Conservation (phyloP, 805 yeast genomes). For the Teunomyces lycoperdinae region DNA sequence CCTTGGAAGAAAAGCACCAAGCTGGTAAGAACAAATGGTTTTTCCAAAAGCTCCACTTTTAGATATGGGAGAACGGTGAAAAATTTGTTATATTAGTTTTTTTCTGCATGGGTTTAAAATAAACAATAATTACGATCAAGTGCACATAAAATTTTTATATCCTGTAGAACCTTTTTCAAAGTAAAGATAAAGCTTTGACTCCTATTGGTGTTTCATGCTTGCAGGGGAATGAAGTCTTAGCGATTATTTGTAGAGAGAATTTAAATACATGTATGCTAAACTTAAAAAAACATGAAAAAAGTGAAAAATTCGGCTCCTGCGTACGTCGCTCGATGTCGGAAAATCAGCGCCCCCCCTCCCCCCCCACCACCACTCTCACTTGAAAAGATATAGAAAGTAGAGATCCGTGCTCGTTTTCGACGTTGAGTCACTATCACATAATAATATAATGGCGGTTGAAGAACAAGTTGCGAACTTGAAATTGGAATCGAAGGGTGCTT, state of each 20-base stretch:
- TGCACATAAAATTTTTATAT: neutral
- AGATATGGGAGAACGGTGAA: conserved; percentile 29
- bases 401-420: no score
- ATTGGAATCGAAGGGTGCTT: conserved; percentile 14
- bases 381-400: no score
- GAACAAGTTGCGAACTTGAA: conserved; percentile 1
- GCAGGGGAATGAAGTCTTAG: no score
- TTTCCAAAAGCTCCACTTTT: conserved; percentile 95
- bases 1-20: conserved; percentile 98
- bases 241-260: no score
- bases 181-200: no score
- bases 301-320: no score
- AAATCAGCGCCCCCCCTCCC: no score
- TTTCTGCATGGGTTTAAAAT: conserved; percentile 26
- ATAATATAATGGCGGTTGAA: neutral
- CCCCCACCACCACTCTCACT: no score
- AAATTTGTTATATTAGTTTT: conserved; percentile 20
- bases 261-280: no score
- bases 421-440: neutral
- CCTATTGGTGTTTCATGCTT: no score
- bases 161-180: neutral
- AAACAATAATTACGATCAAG: conserved; percentile 23
- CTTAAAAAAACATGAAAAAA: no score
- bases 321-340: no score
- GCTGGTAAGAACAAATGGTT: conserved; percentile 99